Percentiles rank a stretch among this genome's conserved stretches.
phyloP scores from a whole-genome alignment of 2,329 filamentous ascomycete genomes.

The Setomelanomma holmii region DNA sequence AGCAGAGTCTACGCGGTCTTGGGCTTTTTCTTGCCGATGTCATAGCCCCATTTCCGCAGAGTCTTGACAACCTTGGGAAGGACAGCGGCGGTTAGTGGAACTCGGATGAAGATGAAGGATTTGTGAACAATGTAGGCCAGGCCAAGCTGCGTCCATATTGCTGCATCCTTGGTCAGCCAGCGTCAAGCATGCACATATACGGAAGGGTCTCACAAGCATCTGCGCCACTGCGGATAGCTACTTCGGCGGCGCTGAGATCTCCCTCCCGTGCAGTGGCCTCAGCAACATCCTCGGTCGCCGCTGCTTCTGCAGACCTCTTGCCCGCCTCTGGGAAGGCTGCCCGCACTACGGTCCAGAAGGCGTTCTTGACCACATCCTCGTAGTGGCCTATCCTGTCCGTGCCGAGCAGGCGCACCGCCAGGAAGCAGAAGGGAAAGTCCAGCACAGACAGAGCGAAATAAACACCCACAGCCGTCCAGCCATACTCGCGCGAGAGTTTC shows the following conservation, averaged over 20 bases:
- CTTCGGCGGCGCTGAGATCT: conserved; percentile 61
- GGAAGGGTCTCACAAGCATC: conserved; percentile 69
- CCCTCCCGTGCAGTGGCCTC: conserved; percentile 40
- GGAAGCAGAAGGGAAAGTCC: conserved; percentile 95
- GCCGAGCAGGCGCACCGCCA: conserved; percentile 82
- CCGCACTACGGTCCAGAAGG: conserved; percentile 66
- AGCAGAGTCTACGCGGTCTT: conserved; percentile 26
- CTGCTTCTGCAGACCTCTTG: conserved; percentile 56
- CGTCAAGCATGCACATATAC: neutral
- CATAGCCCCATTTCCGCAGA: conserved; percentile 87
- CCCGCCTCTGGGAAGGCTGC: conserved; percentile 64
- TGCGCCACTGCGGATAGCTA: conserved; percentile 68
- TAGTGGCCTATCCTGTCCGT: conserved; percentile 81
- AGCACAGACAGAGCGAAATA: conserved; percentile 83
- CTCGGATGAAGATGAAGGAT: conserved; percentile 94
- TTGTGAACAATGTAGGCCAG: conserved; percentile 98
- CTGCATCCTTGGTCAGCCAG: conserved; percentile 48
- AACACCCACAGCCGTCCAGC: conserved; percentile 91
- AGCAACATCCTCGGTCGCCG: conserved; percentile 46
- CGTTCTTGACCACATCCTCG: conserved; percentile 72
- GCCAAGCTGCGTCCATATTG: conserved; percentile 83
- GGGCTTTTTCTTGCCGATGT: conserved; percentile 80
- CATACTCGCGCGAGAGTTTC: conserved; percentile 89
- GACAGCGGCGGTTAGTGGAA: conserved; percentile 87
- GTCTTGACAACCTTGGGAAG: conserved; percentile 94